Evolutionary conservation across 208 protist species (phyloP).

Genomic region (Leishmania gerbilli): DNA sequence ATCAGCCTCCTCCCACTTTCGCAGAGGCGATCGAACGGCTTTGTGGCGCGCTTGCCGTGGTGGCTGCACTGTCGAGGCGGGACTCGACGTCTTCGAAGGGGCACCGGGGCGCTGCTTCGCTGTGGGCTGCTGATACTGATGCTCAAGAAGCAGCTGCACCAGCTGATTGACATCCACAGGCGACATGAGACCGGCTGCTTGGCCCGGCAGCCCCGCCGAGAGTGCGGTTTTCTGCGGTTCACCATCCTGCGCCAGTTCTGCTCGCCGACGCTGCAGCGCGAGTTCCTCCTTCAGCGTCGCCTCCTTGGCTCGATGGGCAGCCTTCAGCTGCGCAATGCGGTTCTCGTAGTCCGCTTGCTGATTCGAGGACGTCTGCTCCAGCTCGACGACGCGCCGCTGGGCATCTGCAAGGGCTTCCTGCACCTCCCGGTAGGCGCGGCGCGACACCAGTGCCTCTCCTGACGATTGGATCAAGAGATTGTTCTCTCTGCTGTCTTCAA

Average conservation of each 20-base stretch:
- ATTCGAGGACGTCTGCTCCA: slow-evolving; percentile 15
- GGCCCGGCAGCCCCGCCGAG: too few relatives aligned
- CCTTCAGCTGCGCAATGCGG: slow-evolving; percentile 32
- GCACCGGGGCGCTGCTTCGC: not conserved
- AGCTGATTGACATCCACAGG: slow-evolving; percentile 1
- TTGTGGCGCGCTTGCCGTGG: not conserved
- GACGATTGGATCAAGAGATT: not conserved
- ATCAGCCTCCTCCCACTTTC: not conserved
- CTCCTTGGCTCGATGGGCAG: slow-evolving; percentile 29
- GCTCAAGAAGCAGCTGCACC: not conserved
- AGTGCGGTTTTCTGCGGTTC: not conserved
- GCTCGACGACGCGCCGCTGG: slow-evolving; percentile 28
- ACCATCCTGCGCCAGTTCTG: not conserved
- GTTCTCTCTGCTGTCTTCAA: not conserved
- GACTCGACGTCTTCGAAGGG: not conserved
- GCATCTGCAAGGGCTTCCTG: slow-evolving; percentile 31
- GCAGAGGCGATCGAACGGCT: not conserved
- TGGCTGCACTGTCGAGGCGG: not conserved
- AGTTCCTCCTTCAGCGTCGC: slow-evolving; percentile 34
- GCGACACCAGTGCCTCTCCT: slow-evolving; percentile 12
- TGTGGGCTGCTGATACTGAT: not conserved
- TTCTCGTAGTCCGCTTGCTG: slow-evolving; percentile 21
- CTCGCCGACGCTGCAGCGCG: slow-evolving; percentile 16
- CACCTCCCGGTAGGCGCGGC: slow-evolving; percentile 15
- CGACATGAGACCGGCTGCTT: not conserved